Evolutionary conservation across 2,329 filamentous ascomycete species (phyloP).

Genomic region (Monilinia aucupariae): DNA sequence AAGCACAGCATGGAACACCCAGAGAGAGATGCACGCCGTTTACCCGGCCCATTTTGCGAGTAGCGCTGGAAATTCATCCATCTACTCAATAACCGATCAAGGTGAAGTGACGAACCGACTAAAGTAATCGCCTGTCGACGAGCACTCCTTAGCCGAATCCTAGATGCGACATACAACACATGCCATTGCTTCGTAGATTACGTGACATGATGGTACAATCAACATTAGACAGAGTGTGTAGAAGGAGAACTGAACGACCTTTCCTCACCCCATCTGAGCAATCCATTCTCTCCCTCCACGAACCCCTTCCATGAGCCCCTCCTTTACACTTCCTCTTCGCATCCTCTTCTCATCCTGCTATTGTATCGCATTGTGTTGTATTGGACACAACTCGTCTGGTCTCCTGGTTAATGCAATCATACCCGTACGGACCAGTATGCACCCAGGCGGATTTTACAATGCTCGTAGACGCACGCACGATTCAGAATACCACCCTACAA

Average conservation of each 20-base stretch:
- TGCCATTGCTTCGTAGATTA: too few relatives aligned
- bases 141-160: too few relatives aligned
- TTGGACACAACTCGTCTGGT: neutral
- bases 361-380: too few relatives aligned
- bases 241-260: neutral
- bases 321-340: too few relatives aligned
- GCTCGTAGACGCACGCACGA: neutral
- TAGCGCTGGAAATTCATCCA: neutral
- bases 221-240: neutral
- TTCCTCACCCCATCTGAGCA: neutral
- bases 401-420: neutral
- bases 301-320: neutral
- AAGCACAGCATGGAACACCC: neutral
- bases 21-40: neutral
- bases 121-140: neutral
- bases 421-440: too few relatives aligned
- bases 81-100: too few relatives aligned
- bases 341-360: neutral
- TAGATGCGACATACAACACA: neutral
- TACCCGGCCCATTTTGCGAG: neutral
- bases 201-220: neutral
- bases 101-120: neutral
- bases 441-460: too few relatives aligned
- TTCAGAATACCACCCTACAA: slow-evolving; percentile 3
- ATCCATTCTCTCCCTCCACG: neutral